These are phyloP conservation scores for Pisolithus microcarpus DNA, from an alignment of 768 basidiomycete genomes.

Conservation along the genomic window DNA sequence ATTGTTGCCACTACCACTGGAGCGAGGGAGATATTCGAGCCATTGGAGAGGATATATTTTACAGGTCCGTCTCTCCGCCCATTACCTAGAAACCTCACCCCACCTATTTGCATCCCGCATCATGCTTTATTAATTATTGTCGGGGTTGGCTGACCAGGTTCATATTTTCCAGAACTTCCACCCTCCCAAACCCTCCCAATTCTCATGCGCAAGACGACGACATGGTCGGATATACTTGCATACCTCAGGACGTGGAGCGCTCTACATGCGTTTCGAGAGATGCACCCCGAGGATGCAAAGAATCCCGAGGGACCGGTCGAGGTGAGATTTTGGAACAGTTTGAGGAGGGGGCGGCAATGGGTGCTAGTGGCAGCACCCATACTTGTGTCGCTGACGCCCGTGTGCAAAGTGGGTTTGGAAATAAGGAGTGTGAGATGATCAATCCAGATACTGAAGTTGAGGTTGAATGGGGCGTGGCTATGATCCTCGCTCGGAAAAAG, in stretches of 20 bases:
- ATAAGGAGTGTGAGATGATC: slow-evolving; percentile 1
- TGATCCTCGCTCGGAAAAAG: slow-evolving; percentile 12
- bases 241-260: slow-evolving; percentile 71
- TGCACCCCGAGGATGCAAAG: slow-evolving; percentile 49
- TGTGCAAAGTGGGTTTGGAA: background rate
- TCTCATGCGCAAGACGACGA: slow-evolving; percentile 51
- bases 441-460: no score
- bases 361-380: background rate
- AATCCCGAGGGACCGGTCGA: no score
- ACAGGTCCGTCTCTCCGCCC: slow-evolving; percentile 35
- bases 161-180: slow-evolving; percentile 34
- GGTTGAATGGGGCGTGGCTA: slow-evolving; percentile 30
- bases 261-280: slow-evolving; percentile 59
- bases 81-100: background rate
- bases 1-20: slow-evolving; percentile 20
- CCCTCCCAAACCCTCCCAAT: slow-evolving; percentile 26
- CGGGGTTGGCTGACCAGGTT: slow-evolving; percentile 30
- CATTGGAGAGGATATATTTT: slow-evolving; percentile 51
- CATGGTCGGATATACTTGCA: slow-evolving; percentile 57
- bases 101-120: background rate
- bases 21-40: slow-evolving; percentile 21
- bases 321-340: slow-evolving; percentile 51
- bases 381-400: background rate
- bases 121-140: background rate
- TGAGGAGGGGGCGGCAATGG: slow-evolving; percentile 34